Base-by-base conservation (phyloP, 179 eudicot species). In the Spinacia oleracea region DNA sequence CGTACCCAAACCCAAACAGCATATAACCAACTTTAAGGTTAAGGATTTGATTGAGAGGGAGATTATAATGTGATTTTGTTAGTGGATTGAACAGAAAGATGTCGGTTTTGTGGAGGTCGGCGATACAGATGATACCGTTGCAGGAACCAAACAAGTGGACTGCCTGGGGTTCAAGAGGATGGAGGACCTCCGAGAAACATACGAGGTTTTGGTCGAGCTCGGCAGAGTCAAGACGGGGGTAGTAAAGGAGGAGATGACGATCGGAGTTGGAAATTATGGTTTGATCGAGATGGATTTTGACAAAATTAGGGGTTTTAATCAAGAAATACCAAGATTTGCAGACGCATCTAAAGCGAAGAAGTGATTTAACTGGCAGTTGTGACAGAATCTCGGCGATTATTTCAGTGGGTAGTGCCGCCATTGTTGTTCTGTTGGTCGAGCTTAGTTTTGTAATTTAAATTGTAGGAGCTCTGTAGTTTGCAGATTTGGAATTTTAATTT, bases 161-260 rank as follows among this genome's bases (percentile, higher is more conserved):
- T 72, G 18, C 45, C 73, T 38, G 43, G 77, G 43, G 25, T 79
- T 6, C 7, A n/a, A 80, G 73, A 4, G 78, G 77, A 55, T 79
- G 77, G 10, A 51, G 29, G 27, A 79, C 45, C 27, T 73, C 53
- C 10, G 74, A 53, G 73, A 64, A 79, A 45, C 32, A 25, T 21
- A 74, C 15, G 0, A 16, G 70, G 46, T 9, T 66, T 7, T 16
- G 70, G 53, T 72, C 6, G 67, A 38, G 21, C 21, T 67, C 46
- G 27, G 78, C 32, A 6, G 56, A 66, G 46, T 72, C 55, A 31
- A 55, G 58, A 15, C 63, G 34, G 16, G n/a, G 18, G 58, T 64
- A 40, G 43, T 51, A 23, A 35, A 79, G 35, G 60, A 79, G 23
- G 5, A 78, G 15, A 65, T 78, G 71, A 45, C 76, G 77, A 69